These are phyloP conservation scores for Iodosphaeria phyllophila DNA, from an alignment of 2,329 filamentous ascomycete genomes.

Conservation along the genomic window DNA sequence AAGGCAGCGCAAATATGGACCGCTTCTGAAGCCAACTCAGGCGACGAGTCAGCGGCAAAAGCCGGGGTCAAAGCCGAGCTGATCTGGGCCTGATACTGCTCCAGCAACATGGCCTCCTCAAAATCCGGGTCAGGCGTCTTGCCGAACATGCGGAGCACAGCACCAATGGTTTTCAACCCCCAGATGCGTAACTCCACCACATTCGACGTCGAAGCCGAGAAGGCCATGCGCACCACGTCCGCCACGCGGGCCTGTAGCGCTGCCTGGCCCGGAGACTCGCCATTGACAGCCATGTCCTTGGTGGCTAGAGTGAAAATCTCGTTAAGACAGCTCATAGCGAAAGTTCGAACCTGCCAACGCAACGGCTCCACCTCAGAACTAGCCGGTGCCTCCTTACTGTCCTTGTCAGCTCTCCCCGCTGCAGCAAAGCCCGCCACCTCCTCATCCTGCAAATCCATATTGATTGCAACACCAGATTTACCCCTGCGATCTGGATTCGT, in stretches of 20 bases:
- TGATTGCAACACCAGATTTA: conserved; percentile 25
- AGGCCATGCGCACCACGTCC: conserved; percentile 90
- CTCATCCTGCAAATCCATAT: conserved; percentile 80
- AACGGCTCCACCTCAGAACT: conserved; percentile 64
- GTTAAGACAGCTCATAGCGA: conserved; percentile 75
- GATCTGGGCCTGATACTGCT: conserved; percentile 98
- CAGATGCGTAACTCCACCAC: conserved; percentile 80
- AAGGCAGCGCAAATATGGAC: conserved; percentile 97
- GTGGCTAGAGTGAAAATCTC: conserved; percentile 65
- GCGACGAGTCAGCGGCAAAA: conserved; percentile 88
- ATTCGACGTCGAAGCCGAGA: conserved; percentile 87
- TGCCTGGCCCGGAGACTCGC: conserved; percentile 58
- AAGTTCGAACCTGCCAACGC: conserved; percentile 88
- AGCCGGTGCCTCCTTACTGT: conserved; percentile 27
- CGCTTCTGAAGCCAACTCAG: conserved; percentile 85
- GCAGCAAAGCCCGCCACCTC: conserved; percentile 90
- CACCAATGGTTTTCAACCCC: conserved; percentile 85
- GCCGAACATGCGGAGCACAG: conserved; percentile 88
- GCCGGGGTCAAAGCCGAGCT: conserved; percentile 90
- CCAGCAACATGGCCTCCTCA: conserved; percentile 84
- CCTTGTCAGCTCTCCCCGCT: conserved; percentile 38
- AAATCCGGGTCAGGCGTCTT: conserved; percentile 93
- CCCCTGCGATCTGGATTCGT: conserved; percentile 25
- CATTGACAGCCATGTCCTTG: conserved; percentile 61
- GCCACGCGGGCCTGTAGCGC: conserved; percentile 70